Evolutionary conservation across 441 rosid genomes (phyloP), one percentile per base, ranked within the genome.

Genomic region (Populus trichocarpa): DNA sequence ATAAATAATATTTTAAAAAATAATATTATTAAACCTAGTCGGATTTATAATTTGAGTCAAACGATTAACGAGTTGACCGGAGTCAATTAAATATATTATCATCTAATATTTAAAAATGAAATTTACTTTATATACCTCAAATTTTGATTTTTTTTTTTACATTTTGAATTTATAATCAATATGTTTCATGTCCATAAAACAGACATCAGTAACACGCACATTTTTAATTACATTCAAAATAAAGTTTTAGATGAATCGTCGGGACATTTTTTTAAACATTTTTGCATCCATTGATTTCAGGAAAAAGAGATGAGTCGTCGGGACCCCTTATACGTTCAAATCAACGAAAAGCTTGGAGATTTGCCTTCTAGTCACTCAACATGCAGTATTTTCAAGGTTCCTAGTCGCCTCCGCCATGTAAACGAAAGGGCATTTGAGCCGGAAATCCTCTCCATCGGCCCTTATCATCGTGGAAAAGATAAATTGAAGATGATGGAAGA

Each of bases 381-480:
- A 22, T 35, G 22, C 40, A 35, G 75, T 40, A 81, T 81, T 38
- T 77, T 8, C 23, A 11, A 23, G 59, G 80, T 81, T 0, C 80
- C 4, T 23, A 9, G 9, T 73, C 25, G 35, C 2, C 6, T 70
- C 5, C 78, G 78, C 3, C 0, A 20, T 6, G 80, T 32, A 3
- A 77, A 81, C 5, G 13, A 64, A 4, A 73, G 42, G 36, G 72
- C 73, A 5, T 82, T 57, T 5, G 74, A 78, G 0, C 81, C 84
- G 0, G 1, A 10, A 0, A 8, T 20, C 9, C 16, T 81, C 67
- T 57, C 74, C 10, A 71, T 78, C 3, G 81, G 84, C 1, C 81
- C 83, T 36, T 77, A 77, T 59, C 83, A 76, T 20, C 32, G 28
- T 6, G 66, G 75, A 0, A 53, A 72, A 20, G 12, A 33, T 16